Percentiles rank a stretch among this genome's conserved stretches.
These are phyloP conservation scores for Yamadazyma trypodendri DNA, from an alignment of 1,139 yeast genomes.

Conservation along the genomic window DNA sequence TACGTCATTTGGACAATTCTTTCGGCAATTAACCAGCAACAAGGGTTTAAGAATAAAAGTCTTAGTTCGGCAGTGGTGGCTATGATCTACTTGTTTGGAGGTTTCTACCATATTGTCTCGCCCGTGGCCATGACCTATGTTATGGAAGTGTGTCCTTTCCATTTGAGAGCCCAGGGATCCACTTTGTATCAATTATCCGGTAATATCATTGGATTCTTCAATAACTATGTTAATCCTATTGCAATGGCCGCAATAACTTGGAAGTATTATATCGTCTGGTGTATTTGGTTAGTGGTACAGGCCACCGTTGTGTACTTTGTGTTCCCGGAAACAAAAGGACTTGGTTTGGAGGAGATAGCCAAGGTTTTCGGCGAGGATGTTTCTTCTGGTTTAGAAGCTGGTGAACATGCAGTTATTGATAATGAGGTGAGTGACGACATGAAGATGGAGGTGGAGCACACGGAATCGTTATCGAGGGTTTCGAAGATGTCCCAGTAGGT, in stretches of 20 bases:
- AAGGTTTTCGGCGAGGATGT: constrained; percentile 6
- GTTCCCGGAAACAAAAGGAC: constrained; percentile 43
- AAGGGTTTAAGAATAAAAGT: constrained; percentile 25
- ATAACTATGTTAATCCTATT: constrained; percentile 48
- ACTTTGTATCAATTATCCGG: constrained; percentile 12
- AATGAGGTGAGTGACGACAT: neutral
- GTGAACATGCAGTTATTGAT: constrained; percentile 4
- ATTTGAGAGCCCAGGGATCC: constrained; percentile 16
- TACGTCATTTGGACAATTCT: constrained; percentile 32
- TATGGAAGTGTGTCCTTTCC: constrained; percentile 30
- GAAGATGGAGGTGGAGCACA: neutral
- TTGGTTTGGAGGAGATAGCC: constrained; percentile 38
- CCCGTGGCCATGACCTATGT: constrained; percentile 25
- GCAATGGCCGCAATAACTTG: constrained; percentile 50
- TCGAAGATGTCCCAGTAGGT: no score
- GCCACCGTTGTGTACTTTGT: constrained; percentile 28
- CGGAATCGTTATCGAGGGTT: neutral
- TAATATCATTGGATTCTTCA: constrained; percentile 22
- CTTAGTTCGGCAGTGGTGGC: constrained; percentile 27
- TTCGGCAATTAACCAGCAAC: constrained; percentile 30
- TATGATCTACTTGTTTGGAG: constrained; percentile 32
- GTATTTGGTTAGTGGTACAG: constrained; percentile 30
- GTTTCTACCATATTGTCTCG: constrained; percentile 19
- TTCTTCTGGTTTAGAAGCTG: constrained; percentile 4
- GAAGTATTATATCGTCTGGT: constrained; percentile 50